Evolutionary conservation across 768 basidiomycete species (phyloP), one percentile per base, ranked within the genome.

Genomic region (Trametes gibbosa): DNA sequence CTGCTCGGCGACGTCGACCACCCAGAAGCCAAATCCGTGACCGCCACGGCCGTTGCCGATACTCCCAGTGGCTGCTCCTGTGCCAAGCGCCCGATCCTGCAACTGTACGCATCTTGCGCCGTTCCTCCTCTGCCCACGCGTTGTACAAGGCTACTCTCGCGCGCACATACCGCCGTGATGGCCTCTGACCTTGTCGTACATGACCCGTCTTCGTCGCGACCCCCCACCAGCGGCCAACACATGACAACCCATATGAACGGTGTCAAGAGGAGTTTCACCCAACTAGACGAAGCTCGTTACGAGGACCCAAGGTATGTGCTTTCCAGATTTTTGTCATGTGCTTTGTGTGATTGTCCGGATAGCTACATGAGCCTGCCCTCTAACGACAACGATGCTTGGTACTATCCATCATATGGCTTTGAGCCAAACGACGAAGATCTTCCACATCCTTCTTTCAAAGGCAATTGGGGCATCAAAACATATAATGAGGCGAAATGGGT

Each of bases 381-480:
- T 58, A 85, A 84, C 63, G 91, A 93, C 72, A 82, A 81, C 58
- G 88, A 90, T 66, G 79, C 82, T 21, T 93, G 89, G 88, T 92
- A 90, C 69, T 92, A 90, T 67, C 91, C 91, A 2, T 84, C 87
- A n/a, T 84, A 86, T 66, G 88, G 86, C 25, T 80, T 85, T 67
- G 81, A 82, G 57, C 85, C 85, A 16, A 85, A 79, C 55, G 85
- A 86, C 23, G 63, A 76, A 56, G 84, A 86, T 7, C 62, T 55
- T 37, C 65, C 77, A 19, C 67, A 41, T 29, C 77, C 79, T 32
- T 73, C 79, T 40, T 77, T 77, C 13, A 76, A 79, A 43, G 88
- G 92, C 35, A 95, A 95, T 65, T 94, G 92, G 90, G 92, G 92
- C 2, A 82, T 85, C 59, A 95, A 95, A 74, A 81, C 79, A 10